Evolutionary conservation across 1,284 basidiomycete genomes (phyloP), one percentile per base, ranked within the genome.

Genomic region (Ustilago bromivora): DNA sequence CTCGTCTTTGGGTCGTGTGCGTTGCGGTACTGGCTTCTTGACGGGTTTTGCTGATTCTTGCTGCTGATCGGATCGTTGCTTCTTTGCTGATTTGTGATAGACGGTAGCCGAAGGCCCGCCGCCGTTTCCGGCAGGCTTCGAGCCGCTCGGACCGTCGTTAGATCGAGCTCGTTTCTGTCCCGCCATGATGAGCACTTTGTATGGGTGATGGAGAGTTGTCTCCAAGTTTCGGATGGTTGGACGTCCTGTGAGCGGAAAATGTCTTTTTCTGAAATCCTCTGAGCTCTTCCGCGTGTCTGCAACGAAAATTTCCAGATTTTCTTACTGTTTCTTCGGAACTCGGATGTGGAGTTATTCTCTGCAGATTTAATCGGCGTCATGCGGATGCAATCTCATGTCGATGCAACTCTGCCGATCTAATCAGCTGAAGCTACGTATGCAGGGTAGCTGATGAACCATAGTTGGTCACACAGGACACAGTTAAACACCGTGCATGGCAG

Each of bases 11-110:
- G 73, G 58, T 15, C 72, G 70, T 57, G 67, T 74, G 3, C 62
- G 62, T 53, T 63, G 69, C 34, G 72, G 72, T 4, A 69, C 59
- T 11, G 67, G 64, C 61, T 71, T 66, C 53, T 71, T 79, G 38
- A 54, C 51, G 4, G 71, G 66, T 46, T 73, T 66, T n/a, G 62
- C 40, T 11, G 63, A 36, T 53, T 63, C 57, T 32, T 63, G 55
- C 32, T 63, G 55, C 43, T 68, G 61, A 19, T 80, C 78, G 2
- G 71, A 67, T 10, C 76, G 59, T 56, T 71, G 70, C 65, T 81
- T 81, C 38, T 78, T 78, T 11, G 71, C 71, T 19, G 76, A 78
- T 40, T 78, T 78, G 53, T 76, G 79, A 57, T 76, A 81, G 49
- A 78, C 76, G n/a, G 73, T 78, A 2, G 76, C 79, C 12, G 60